These are phyloP conservation scores for Moelleriella libera DNA, from an alignment of 2,329 filamentous ascomycete species.

Conservation along the genomic window DNA sequence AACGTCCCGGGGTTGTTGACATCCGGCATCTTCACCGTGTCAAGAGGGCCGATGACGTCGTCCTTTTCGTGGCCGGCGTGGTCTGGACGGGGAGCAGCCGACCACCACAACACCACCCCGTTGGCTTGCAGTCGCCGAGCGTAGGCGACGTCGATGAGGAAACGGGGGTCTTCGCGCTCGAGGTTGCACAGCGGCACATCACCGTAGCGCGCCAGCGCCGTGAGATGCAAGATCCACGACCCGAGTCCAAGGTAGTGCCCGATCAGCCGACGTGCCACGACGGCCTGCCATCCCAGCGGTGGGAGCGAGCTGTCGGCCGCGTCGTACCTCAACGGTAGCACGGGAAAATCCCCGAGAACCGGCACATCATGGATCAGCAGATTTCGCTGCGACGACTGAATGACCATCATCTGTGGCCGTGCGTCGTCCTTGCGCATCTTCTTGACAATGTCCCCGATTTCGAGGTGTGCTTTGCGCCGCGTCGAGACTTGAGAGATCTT, in stretches of 20 bases:
- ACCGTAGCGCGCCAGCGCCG: conserved; percentile 78
- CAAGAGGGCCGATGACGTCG: conserved; percentile 68
- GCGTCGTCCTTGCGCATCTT: conserved; percentile 78
- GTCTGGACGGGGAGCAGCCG: conserved; percentile 69
- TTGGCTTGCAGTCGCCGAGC: conserved; percentile 80
- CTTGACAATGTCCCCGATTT: conserved; percentile 77
- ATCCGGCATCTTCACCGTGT: conserved; percentile 80
- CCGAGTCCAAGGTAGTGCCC: conserved; percentile 87
- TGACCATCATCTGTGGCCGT: conserved; percentile 67
- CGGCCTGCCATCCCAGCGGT: conserved; percentile 84
- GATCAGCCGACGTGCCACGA: conserved; percentile 74
- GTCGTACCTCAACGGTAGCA: conserved; percentile 69
- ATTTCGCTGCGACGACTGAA: conserved; percentile 78
- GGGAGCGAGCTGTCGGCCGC: conserved; percentile 75
- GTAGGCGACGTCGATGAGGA: conserved; percentile 92
- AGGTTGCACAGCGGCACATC: conserved; percentile 92
- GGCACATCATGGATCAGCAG: conserved; percentile 77
- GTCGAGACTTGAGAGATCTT: conserved; percentile 81
- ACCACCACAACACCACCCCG: conserved; percentile 97
- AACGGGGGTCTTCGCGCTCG: conserved; percentile 84
- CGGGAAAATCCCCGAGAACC: conserved; percentile 68
- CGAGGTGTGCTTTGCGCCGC: conserved; percentile 74
- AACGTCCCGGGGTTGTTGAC: conserved; percentile 91
- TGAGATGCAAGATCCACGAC: conserved; percentile 80
- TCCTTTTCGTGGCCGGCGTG: conserved; percentile 94